These are phyloP conservation scores for Ophiocordyceps camponoti-leonardi DNA, from an alignment of 2,329 filamentous ascomycete genomes.

Conservation along the genomic window DNA sequence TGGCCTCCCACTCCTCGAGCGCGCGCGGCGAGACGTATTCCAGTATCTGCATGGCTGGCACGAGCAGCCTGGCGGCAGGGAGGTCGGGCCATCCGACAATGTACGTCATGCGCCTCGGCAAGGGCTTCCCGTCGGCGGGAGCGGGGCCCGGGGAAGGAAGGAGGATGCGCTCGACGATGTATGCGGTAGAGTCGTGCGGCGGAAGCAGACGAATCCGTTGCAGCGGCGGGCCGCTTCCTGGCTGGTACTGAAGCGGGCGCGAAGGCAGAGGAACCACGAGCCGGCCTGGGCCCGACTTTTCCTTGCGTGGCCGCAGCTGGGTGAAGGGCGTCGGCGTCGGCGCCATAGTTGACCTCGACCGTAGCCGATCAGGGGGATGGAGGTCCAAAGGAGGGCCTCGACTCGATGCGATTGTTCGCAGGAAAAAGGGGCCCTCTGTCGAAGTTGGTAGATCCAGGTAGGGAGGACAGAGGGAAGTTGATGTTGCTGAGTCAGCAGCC, in stretches of 20 bases:
- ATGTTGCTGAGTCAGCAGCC: no score
- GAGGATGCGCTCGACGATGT: slow-evolving; percentile 36
- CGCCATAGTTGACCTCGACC: background rate
- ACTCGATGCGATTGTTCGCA: no score
- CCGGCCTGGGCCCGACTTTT: background rate
- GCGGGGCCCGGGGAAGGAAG: slow-evolving; percentile 18
- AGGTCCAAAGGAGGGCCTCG: no score
- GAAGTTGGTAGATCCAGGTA: no score
- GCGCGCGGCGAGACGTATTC: slow-evolving; percentile 40
- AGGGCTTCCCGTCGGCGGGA: slow-evolving; percentile 16
- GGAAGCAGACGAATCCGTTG: slow-evolving; percentile 30
- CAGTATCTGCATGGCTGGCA: slow-evolving; percentile 29
- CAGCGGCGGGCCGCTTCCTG: slow-evolving; percentile 27
- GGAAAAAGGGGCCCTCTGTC: no score
- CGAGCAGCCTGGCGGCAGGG: slow-evolving; percentile 26
- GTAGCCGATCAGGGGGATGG: no score
- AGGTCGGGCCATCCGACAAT: slow-evolving; percentile 36
- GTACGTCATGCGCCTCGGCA: slow-evolving; percentile 31
- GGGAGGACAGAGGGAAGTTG: no score
- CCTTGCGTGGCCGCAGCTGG: background rate
- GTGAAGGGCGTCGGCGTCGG: background rate
- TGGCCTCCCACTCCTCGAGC: slow-evolving; percentile 39
- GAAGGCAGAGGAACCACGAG: background rate
- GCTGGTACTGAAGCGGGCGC: background rate
- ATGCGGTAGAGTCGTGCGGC: slow-evolving; percentile 32